Evolutionary conservation across 139 green algal genomes (phyloP), one percentile per base, ranked within the genome.

Genomic region (Chlamydomonas sphaeroides): DNA sequence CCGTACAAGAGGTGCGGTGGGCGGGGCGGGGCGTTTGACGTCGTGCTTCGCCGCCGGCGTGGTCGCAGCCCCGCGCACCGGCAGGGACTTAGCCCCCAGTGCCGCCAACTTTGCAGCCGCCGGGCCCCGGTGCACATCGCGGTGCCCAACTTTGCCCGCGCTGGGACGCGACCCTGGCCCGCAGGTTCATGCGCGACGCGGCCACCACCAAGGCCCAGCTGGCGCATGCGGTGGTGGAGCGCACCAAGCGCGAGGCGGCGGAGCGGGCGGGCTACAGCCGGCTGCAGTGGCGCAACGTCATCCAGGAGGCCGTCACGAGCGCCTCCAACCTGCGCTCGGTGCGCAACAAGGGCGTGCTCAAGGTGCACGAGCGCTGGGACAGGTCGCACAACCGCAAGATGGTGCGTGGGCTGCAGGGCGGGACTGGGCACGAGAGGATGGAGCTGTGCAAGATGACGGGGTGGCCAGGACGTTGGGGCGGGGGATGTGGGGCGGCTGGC

Each of bases 1-100:
- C 57, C 80, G 38, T 98, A 98, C 90, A 91, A 90, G 45, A 93
- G 91, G 68, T 91, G 95, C 75, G 72, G 91, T n/a, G n/a, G n/a
- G n/a, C n/a, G n/a, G n/a, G n/a, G n/a, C n/a, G n/a, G n/a, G n/a
- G n/a, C n/a, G n/a, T n/a, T n/a, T n/a, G n/a, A n/a, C n/a, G n/a
- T n/a, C n/a, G n/a, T n/a, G n/a, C n/a, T n/a, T n/a, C n/a, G n/a
- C n/a, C n/a, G n/a, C n/a, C n/a, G n/a, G n/a, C n/a, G n/a, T n/a
- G n/a, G n/a, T n/a, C n/a, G n/a, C n/a, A n/a, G n/a, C n/a, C n/a
- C n/a, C n/a, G n/a, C n/a, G n/a, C n/a, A n/a, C n/a, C n/a, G n/a
- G n/a, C n/a, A n/a, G n/a, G n/a, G n/a, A n/a, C n/a, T n/a, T n/a
- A n/a, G n/a, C n/a, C n/a, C n/a, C n/a, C n/a, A n/a, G n/a, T n/a